phyloP scores from a whole-genome alignment of 75 land plant species.

The Picea sitchensis region DNA sequence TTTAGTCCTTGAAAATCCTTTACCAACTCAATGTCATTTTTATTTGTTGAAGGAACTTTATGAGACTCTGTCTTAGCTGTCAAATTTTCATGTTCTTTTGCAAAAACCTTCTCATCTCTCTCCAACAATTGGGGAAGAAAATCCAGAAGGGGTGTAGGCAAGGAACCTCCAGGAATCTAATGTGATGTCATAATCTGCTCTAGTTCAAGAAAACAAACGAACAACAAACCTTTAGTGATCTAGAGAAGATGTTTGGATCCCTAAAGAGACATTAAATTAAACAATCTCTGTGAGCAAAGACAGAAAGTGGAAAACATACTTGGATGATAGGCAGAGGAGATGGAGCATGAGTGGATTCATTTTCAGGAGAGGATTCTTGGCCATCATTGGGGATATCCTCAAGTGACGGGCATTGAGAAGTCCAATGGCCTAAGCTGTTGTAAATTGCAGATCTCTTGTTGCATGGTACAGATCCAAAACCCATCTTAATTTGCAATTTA shows the following conservation, averaged over 20 bases:
- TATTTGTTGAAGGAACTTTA: background rate
- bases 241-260: too few relatives aligned
- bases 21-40: constrained; percentile 1
- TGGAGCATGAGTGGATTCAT: too few relatives aligned
- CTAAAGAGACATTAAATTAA: too few relatives aligned
- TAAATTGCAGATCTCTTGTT: too few relatives aligned
- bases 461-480: too few relatives aligned
- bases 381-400: too few relatives aligned
- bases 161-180: constrained; percentile 35
- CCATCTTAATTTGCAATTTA: too few relatives aligned
- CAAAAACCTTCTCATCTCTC: constrained; percentile 14
- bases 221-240: background rate
- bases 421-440: too few relatives aligned
- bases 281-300: background rate
- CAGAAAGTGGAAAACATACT: too few relatives aligned
- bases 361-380: too few relatives aligned
- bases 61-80: background rate
- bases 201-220: background rate
- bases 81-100: background rate
- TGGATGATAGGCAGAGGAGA: too few relatives aligned
- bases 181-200: constrained; percentile 79
- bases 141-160: constrained; percentile 71
- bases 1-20: constrained; percentile 13
- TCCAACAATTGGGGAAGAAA: constrained; percentile 26
- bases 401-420: too few relatives aligned